Evolutionary conservation across 2,329 filamentous ascomycete species (phyloP).

Genomic region (Grosmannia penicillata): DNA sequence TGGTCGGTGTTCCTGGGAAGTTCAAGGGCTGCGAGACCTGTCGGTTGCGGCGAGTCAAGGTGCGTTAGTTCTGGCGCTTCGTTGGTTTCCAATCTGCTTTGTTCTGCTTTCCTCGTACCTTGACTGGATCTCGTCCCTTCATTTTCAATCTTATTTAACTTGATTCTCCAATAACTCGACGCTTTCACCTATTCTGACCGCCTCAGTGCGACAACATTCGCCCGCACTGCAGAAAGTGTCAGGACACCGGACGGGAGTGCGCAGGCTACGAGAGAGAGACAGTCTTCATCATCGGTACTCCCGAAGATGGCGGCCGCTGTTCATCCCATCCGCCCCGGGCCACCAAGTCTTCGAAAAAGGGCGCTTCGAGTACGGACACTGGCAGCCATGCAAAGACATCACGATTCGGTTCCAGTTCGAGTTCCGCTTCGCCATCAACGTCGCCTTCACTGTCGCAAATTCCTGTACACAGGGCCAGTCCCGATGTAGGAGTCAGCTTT

Average conservation of each 20-base stretch:
- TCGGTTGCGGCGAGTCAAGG: slow-evolving; percentile 42
- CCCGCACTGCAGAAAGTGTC: slow-evolving; percentile 46
- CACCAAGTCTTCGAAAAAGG: slow-evolving; percentile 23
- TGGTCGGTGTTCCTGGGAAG: slow-evolving; percentile 49
- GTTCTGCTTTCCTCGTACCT: too few relatives aligned
- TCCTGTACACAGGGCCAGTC: too few relatives aligned
- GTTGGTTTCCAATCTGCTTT: too few relatives aligned
- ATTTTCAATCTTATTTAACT: slow-evolving; percentile 1
- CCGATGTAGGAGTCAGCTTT: too few relatives aligned
- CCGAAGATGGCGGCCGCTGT: slow-evolving; percentile 36
- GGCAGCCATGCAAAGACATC: too few relatives aligned
- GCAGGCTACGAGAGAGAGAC: slow-evolving; percentile 47
- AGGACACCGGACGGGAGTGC: slow-evolving; percentile 39
- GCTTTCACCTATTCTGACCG: not conserved
- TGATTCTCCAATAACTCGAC: not conserved
- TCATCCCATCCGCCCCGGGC: slow-evolving; percentile 39
- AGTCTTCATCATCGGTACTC: slow-evolving; percentile 49
- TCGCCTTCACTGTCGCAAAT: not conserved
- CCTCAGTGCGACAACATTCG: slow-evolving; percentile 45
- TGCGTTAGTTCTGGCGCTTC: too few relatives aligned
- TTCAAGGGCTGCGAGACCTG: slow-evolving; percentile 52
- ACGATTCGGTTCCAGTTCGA: too few relatives aligned
- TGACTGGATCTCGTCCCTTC: not conserved
- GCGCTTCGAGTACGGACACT: slow-evolving; percentile 1
- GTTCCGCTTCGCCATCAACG: not conserved